Evolutionary conservation across 768 basidiomycete genomes (phyloP).

Genomic region (Collybiopsis confluens): DNA sequence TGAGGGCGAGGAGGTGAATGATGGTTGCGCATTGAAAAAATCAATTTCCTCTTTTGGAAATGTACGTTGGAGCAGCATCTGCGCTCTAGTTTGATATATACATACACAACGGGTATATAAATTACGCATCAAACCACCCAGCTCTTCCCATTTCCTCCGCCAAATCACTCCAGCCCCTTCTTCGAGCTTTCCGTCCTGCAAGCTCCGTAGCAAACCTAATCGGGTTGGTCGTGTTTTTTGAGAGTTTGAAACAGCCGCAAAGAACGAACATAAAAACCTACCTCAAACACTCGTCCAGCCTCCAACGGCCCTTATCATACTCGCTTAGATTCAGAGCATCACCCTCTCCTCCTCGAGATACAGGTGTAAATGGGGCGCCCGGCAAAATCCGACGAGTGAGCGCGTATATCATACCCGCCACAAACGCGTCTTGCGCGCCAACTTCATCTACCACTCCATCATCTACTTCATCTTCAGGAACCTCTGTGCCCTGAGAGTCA

Average conservation of each 20-base stretch:
- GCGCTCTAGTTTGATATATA: too few relatives aligned
- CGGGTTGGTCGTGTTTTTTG: too few relatives aligned
- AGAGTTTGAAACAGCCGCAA: background rate
- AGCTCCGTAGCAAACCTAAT: conserved; percentile 85
- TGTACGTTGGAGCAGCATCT: too few relatives aligned
- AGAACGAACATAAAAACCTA: conserved; percentile 22
- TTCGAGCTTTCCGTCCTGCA: conserved; percentile 68
- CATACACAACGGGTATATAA: too few relatives aligned
- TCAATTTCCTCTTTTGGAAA: too few relatives aligned
- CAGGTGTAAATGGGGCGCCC: conserved; percentile 73
- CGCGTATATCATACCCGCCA: conserved; percentile 86
- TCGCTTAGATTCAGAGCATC: conserved; percentile 24
- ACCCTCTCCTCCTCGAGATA: conserved; percentile 35
- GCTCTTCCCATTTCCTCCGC: conserved; percentile 69
- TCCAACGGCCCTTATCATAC: conserved; percentile 57
- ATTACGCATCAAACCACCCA: conserved; percentile 63
- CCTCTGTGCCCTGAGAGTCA: conserved; percentile 57
- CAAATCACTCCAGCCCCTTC: conserved; percentile 61
- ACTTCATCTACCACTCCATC: conserved; percentile 62
- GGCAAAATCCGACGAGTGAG: conserved; percentile 68
- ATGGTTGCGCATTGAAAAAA: too few relatives aligned
- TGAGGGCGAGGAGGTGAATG: background rate
- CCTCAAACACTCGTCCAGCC: conserved; percentile 79
- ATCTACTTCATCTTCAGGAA: conserved; percentile 34
- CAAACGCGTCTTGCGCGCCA: conserved; percentile 77